Evolutionary conservation across 352 stramenopile species (phyloP).

Genomic region (Halophytophthora batemanensis): DNA sequence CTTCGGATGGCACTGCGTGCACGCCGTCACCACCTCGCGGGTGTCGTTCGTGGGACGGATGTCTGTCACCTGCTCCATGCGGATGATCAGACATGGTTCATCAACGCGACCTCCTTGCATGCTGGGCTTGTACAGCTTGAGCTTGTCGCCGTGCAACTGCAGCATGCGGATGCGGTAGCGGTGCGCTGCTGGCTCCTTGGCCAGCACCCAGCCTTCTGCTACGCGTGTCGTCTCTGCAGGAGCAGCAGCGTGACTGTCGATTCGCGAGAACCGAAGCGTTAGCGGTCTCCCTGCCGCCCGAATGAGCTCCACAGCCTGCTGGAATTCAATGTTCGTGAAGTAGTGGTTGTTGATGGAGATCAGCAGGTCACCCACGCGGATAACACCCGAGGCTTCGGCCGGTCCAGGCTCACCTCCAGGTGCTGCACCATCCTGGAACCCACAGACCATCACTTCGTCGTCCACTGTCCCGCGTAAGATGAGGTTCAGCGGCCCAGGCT

Average conservation of each 20-base stretch:
- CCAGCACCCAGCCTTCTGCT: conserved; percentile 82
- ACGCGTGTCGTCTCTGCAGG: conserved; percentile 38
- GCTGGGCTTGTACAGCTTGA: conserved; percentile 85
- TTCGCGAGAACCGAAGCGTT: conserved; percentile 78
- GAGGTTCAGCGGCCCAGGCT: conserved; percentile 63
- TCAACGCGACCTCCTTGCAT: conserved; percentile 73
- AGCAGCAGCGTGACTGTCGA: conserved; percentile 44
- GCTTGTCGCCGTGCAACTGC: conserved; percentile 71
- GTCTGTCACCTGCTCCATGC: conserved; percentile 83
- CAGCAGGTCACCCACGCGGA: conserved; percentile 79
- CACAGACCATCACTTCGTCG: conserved; percentile 87
- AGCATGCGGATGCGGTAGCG: conserved; percentile 81
- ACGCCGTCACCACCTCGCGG: conserved; percentile 68
- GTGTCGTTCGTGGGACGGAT: conserved; percentile 83
- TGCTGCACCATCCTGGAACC: conserved; percentile 50
- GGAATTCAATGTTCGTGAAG: conserved; percentile 86
- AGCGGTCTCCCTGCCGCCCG: conserved; percentile 60
- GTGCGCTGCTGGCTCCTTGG: conserved; percentile 74
- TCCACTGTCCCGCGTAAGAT: conserved; percentile 82
- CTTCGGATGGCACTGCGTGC: conserved; percentile 83
- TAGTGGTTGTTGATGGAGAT: conserved; percentile 87
- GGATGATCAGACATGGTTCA: conserved; percentile 65
- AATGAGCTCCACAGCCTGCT: conserved; percentile 76
- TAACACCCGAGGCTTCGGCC: conserved; percentile 68
- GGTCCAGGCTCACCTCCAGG: conserved; percentile 34